These are phyloP conservation scores for Geranium rotundifolium DNA, from an alignment of 345 rosid species.

Conservation along the genomic window DNA sequence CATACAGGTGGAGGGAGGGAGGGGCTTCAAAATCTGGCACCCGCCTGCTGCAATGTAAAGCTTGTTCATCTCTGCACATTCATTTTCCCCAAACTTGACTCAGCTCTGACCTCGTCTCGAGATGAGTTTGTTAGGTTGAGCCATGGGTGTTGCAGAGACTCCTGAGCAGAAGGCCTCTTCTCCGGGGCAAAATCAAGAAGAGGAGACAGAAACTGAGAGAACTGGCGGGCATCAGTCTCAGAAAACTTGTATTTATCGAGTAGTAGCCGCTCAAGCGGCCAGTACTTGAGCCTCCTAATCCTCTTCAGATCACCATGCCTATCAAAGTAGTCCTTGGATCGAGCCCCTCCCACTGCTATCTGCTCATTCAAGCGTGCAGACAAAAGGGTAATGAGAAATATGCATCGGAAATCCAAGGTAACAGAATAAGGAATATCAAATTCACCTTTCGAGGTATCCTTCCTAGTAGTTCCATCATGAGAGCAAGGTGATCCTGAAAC, in stretches of 20 bases:
- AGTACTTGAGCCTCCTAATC: conserved; percentile 71
- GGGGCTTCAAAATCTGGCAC: conserved; percentile 14
- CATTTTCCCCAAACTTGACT: conserved; percentile 20
- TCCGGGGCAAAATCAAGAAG: conserved; percentile 82
- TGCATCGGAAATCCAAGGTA: background rate
- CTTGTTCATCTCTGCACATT: conserved; percentile 24
- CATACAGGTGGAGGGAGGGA: conserved; percentile 12
- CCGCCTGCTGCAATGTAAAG: no score
- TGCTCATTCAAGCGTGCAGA: conserved; percentile 18
- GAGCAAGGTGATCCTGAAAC: conserved; percentile 92
- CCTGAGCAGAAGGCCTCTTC: conserved; percentile 90
- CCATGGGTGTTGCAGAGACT: conserved; percentile 94
- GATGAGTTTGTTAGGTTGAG: conserved; percentile 27
- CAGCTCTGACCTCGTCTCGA: conserved; percentile 9
- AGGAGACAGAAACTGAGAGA: conserved; percentile 65
- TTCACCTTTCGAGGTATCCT: conserved; percentile 92
- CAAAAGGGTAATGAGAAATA: conserved; percentile 7
- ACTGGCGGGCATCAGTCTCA: conserved; percentile 66
- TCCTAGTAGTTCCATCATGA: conserved; percentile 97
- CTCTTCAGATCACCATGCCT: conserved; percentile 93
- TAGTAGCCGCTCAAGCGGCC: conserved; percentile 72
- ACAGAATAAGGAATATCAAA: background rate
- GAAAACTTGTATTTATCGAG: conserved; percentile 58
- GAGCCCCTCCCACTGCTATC: conserved; percentile 87
- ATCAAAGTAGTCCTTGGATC: conserved; percentile 80